These are phyloP conservation scores for Termitomyces sp. DNA, from an alignment of 768 basidiomycete genomes.

Conservation along the genomic window DNA sequence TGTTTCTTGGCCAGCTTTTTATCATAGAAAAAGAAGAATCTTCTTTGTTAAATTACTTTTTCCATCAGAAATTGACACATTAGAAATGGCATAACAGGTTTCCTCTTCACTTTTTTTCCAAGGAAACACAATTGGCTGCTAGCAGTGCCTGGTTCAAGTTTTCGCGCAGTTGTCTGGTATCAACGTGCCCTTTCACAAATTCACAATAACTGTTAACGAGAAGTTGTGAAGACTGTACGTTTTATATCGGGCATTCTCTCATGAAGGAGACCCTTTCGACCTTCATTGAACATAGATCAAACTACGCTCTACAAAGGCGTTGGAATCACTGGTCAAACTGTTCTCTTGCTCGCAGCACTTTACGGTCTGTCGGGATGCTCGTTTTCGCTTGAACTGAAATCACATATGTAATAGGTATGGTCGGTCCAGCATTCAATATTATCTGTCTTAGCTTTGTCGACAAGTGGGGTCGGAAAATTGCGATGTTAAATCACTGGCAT, in stretches of 20 bases:
- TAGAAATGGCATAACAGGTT: too few relatives aligned
- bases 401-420: not conserved
- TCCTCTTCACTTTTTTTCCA: too few relatives aligned
- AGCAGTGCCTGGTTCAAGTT: too few relatives aligned
- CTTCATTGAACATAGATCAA: not conserved
- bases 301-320: not conserved
- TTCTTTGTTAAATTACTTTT: too few relatives aligned
- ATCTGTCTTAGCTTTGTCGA: conserved; percentile 6
- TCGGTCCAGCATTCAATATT: conserved; percentile 5
- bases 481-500: conserved; percentile 8
- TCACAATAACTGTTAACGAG: not conserved
- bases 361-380: not conserved
- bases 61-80: too few relatives aligned
- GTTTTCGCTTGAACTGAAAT: not conserved
- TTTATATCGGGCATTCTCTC: not conserved
- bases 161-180: not conserved
- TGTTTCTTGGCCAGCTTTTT: too few relatives aligned
- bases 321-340: not conserved
- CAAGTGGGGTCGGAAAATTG: conserved; percentile 6
- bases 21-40: too few relatives aligned
- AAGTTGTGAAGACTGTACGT: not conserved
- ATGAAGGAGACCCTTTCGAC: not conserved
- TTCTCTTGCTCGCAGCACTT: not conserved
- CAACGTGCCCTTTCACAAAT: not conserved
- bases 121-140: too few relatives aligned